Percentiles rank a stretch among this genome's conserved stretches.
Conservation (phyloP, 2,329 filamentous ascomycete genomes). For the Talaromyces sp. region DNA sequence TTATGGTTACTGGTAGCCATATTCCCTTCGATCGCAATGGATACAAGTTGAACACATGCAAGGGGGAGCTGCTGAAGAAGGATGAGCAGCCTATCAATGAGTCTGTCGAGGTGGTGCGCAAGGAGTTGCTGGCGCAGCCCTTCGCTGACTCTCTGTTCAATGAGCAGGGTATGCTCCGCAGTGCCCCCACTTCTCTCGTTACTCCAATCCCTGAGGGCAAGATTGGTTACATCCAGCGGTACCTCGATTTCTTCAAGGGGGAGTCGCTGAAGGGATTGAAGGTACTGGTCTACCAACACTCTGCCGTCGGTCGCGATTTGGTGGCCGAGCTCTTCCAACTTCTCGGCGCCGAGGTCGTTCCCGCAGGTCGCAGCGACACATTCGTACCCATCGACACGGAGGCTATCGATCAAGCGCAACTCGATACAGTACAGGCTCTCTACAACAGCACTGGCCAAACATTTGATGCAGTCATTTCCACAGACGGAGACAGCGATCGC, state of each 20-base stretch:
- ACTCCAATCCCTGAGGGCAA: slow-evolving; percentile 23
- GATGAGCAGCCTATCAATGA: slow-evolving; percentile 36
- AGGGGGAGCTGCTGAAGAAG: slow-evolving; percentile 37
- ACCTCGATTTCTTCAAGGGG: slow-evolving; percentile 34
- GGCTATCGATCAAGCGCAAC: slow-evolving; percentile 36
- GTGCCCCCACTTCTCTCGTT: slow-evolving; percentile 15
- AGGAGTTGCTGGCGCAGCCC: slow-evolving; percentile 28
- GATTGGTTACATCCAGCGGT: slow-evolving; percentile 32
- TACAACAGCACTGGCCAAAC: slow-evolving; percentile 25
- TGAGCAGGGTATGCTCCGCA: slow-evolving; percentile 30
- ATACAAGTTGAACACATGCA: slow-evolving; percentile 38
- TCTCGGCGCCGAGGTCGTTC: slow-evolving; percentile 32
- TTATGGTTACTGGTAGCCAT: slow-evolving; percentile 41
- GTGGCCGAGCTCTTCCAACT: slow-evolving; percentile 33
- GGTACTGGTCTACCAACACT: slow-evolving; percentile 38
- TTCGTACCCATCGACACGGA: slow-evolving; percentile 41
- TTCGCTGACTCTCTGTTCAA: slow-evolving; percentile 33
- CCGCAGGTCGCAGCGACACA: slow-evolving; percentile 36
- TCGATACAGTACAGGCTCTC: slow-evolving; percentile 32
- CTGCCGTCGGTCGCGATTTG: slow-evolving; percentile 38
- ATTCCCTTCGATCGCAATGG: slow-evolving; percentile 41
- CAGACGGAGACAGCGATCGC: slow-evolving; percentile 39
- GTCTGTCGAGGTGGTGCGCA: slow-evolving; percentile 27
- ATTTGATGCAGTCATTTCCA: slow-evolving; percentile 36
- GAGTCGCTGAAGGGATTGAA: slow-evolving; percentile 31